A percentile compares a stretch with the other conserved stretches of the same genome.
Conservation (phyloP, 345 rosid genomes). For the Rhodamnia rubescens region DNA sequence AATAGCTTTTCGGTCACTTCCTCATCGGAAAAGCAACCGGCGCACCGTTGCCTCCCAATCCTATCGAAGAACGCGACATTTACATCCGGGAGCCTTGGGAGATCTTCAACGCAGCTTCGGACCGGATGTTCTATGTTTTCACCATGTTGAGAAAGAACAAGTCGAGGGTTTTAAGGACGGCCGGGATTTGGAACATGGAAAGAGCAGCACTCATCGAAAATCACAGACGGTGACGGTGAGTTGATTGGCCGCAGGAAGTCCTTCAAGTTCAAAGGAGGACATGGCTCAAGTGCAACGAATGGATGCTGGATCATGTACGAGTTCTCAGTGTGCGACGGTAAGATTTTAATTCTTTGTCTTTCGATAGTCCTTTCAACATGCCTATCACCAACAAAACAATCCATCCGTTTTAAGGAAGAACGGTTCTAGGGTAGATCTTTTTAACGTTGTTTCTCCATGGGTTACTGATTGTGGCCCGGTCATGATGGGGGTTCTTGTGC, state of each 20-base stretch:
- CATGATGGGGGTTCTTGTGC: neutral
- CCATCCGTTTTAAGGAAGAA: too few species aligned
- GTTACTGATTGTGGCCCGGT: too few species aligned
- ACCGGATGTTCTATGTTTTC: too few species aligned
- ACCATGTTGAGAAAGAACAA: neutral
- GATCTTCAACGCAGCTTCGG: too few species aligned
- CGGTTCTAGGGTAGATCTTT: too few species aligned
- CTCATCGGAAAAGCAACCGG: too few species aligned
- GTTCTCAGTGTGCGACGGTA: neutral
- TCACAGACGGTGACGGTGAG: neutral
- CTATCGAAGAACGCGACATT: too few species aligned
- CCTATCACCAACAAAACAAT: too few species aligned
- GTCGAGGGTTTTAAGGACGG: neutral
- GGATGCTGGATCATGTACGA: neutral
- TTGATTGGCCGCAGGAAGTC: neutral
- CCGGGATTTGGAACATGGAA: neutral
- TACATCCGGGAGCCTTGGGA: too few species aligned
- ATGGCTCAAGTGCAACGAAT: neutral
- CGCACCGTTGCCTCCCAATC: too few species aligned
- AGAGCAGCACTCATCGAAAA: neutral
- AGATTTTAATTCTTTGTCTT: neutral
- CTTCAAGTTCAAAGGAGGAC: neutral
- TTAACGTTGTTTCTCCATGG: neutral
- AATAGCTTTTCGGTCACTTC: too few species aligned
- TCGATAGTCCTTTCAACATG: neutral